A percentile compares a stretch with the other conserved stretches of the same genome.
Conservation (phyloP, 2,329 filamentous ascomycete species). For the Diplodia seriata region DNA sequence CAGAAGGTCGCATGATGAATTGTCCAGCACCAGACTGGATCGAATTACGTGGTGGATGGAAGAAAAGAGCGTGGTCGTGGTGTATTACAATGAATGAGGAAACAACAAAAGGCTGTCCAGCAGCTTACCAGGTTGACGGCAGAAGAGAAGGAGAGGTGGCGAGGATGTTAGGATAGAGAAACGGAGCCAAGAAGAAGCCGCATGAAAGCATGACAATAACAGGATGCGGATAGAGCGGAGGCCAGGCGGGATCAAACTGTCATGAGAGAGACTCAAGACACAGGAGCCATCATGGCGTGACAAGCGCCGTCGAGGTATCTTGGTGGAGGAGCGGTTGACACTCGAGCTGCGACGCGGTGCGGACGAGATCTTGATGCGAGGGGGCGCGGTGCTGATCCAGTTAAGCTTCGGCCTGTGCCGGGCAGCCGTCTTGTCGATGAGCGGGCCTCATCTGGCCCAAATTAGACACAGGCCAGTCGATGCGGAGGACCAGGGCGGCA, state of each 20-base stretch:
- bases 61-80: conserved; percentile 42
- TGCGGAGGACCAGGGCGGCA: conserved; percentile 3
- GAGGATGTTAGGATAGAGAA: conserved; percentile 15
- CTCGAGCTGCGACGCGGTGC: conserved; percentile 27
- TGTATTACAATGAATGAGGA: conserved; percentile 43
- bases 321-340: conserved; percentile 24
- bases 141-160: conserved; percentile 17
- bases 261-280: conserved; percentile 27
- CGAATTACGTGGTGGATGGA: conserved; percentile 22
- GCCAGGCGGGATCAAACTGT: conserved; percentile 16
- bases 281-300: conserved; percentile 31
- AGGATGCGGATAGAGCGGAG: neutral
- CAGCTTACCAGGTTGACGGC: conserved; percentile 26
- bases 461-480: conserved; percentile 13
- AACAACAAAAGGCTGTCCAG: conserved; percentile 29
- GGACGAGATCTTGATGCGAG: conserved; percentile 17
- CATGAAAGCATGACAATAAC: conserved; percentile 27
- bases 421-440: neutral
- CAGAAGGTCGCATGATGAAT: conserved; percentile 44
- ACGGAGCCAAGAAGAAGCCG: conserved; percentile 19
- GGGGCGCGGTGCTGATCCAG: conserved; percentile 18
- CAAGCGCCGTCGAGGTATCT: conserved; percentile 15
- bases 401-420: conserved; percentile 27
- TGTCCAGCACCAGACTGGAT: conserved; percentile 6
- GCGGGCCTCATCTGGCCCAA: conserved; percentile 2